Evolutionary conservation across 1,284 basidiomycete species (phyloP).

Genomic region (Microbotryum saponariae): DNA sequence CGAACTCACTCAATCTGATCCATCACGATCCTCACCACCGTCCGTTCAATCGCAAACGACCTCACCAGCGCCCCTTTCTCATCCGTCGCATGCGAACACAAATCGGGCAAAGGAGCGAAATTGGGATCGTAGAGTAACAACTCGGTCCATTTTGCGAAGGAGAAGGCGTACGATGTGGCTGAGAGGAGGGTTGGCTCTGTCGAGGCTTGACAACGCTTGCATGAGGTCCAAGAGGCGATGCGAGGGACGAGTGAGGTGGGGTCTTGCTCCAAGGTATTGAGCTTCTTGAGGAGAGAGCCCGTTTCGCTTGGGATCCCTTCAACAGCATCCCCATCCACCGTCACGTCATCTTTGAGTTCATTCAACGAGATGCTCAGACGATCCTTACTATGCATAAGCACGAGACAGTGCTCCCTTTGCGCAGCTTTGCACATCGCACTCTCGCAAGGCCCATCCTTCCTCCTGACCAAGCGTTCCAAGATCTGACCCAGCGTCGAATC

Average conservation of each 20-base stretch:
- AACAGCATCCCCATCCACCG: neutral
- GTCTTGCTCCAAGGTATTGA: neutral
- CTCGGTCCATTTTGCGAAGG: constrained; percentile 18
- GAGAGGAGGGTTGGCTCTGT: neutral
- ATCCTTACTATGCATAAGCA: constrained; percentile 14
- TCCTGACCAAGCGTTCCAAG: constrained; percentile 9
- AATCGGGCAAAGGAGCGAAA: constrained; percentile 11
- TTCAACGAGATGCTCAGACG: constrained; percentile 11
- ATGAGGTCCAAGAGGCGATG: constrained; percentile 7
- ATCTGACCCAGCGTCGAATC: constrained; percentile 12
- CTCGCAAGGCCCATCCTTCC: constrained; percentile 5
- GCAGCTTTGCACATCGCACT: neutral
- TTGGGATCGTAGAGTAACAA: constrained; percentile 19
- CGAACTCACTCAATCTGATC: constrained; percentile 13
- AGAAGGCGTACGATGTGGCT: neutral
- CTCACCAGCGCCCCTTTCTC: constrained; percentile 9
- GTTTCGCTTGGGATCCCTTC: too few species aligned
- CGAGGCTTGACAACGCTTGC: constrained; percentile 7
- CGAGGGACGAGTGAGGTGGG: neutral
- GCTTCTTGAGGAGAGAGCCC: neutral
- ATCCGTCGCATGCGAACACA: constrained; percentile 15
- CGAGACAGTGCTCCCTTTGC: constrained; percentile 8
- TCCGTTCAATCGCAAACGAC: neutral
- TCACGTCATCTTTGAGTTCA: neutral
- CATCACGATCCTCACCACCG: neutral